Percentiles rank a stretch among this genome's conserved stretches.
These are phyloP conservation scores for Candida anglica DNA, from an alignment of 805 yeast species.

Conservation along the genomic window DNA sequence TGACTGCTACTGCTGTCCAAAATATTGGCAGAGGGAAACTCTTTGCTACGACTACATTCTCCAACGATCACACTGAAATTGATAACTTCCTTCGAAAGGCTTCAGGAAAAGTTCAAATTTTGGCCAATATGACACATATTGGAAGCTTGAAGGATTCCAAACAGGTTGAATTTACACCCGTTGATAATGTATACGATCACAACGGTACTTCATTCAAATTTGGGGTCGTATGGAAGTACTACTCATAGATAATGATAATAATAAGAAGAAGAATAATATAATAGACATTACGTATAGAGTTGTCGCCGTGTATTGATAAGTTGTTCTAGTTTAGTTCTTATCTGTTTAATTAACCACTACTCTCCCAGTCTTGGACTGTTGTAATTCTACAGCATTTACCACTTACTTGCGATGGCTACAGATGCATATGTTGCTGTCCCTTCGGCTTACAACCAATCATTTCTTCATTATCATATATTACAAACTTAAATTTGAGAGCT, in stretches of 20 bases:
- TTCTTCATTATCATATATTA: too few species aligned
- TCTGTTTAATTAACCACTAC: too few species aligned
- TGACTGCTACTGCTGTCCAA: neutral
- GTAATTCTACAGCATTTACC: too few species aligned
- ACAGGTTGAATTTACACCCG: constrained; percentile 23
- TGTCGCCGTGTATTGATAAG: too few species aligned
- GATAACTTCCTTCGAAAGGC: neutral
- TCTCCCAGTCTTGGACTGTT: too few species aligned
- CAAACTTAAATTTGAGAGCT: constrained; percentile 9
- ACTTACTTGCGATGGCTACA: too few species aligned
- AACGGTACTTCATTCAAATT: constrained; percentile 12
- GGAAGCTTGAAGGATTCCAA: neutral
- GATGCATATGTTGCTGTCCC: too few species aligned
- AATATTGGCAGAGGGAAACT: constrained; percentile 1
- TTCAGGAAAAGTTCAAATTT: neutral
- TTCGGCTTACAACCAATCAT: too few species aligned
- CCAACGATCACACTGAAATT: neutral
- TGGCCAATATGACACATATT: neutral
- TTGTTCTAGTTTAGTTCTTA: neutral
- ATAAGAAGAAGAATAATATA: too few species aligned
- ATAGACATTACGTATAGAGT: too few species aligned
- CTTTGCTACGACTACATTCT: neutral
- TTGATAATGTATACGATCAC: constrained; percentile 18
- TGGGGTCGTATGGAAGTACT: constrained; percentile 14
- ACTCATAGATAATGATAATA: neutral